Evolutionary conservation across 2,329 filamentous ascomycete species (phyloP).

Genomic region (Fusarium bulbicola): DNA sequence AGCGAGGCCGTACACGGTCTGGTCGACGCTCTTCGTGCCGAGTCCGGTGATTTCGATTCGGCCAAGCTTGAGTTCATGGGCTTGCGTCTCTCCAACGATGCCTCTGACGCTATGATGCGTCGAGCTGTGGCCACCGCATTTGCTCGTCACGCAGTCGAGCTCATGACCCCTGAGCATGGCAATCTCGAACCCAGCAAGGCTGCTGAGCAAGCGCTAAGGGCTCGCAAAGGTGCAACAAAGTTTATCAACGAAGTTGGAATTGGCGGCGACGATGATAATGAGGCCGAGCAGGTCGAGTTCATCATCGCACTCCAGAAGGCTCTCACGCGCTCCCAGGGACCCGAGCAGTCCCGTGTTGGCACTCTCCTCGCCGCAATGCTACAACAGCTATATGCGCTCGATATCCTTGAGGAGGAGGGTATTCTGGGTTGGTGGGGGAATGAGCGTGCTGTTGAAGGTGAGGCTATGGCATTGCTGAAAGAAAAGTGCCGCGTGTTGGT

Average conservation of each 20-base stretch:
- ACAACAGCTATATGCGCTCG: conserved; percentile 85
- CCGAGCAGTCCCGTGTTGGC: conserved; percentile 58
- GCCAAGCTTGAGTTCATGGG: conserved; percentile 91
- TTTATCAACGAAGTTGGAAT: conserved; percentile 70
- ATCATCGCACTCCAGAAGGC: conserved; percentile 84
- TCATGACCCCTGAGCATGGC: conserved; percentile 63
- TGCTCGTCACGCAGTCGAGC: conserved; percentile 79
- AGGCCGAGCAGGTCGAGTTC: conserved; percentile 86
- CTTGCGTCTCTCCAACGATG: conserved; percentile 89
- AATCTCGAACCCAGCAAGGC: conserved; percentile 69
- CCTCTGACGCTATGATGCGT: conserved; percentile 87
- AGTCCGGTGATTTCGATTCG: conserved; percentile 80
- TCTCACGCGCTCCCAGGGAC: conserved; percentile 71
- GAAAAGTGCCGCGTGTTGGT: conserved; percentile 81
- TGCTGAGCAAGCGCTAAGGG: conserved; percentile 68
- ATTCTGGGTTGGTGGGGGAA: conserved; percentile 91
- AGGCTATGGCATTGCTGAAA: conserved; percentile 75
- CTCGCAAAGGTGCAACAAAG: conserved; percentile 60
- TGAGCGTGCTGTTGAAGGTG: conserved; percentile 70
- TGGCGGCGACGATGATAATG: conserved; percentile 61
- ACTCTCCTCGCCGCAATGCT: conserved; percentile 79
- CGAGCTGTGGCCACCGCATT: conserved; percentile 87
- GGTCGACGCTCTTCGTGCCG: conserved; percentile 83
- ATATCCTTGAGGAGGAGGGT: conserved; percentile 88
- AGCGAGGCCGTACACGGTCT: conserved; percentile 86